A percentile compares a stretch with the other conserved stretches of the same genome.
phyloP scores from a whole-genome alignment of 2,329 filamentous ascomycete genomes.

The Trichoderma sp. region DNA sequence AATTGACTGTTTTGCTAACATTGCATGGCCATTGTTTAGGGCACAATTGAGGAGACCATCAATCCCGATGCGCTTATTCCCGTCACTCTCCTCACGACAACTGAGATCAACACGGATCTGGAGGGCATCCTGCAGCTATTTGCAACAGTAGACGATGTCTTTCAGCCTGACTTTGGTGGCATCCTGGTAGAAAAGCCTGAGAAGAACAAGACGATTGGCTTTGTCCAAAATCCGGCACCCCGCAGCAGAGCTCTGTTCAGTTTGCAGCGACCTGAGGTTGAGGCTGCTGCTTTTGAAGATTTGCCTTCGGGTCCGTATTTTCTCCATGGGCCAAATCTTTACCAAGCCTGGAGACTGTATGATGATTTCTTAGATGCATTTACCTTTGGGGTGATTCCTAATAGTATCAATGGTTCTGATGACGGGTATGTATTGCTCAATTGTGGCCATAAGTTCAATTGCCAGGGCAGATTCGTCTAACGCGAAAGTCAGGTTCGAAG shows the following conservation, averaged over 20 bases:
- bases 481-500: constrained; percentile 30
- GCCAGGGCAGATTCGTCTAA: not conserved
- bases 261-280: constrained; percentile 20
- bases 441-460: too few relatives aligned
- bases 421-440: constrained; percentile 26
- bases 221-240: not conserved
- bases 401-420: constrained; percentile 27
- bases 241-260: constrained; percentile 24
- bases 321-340: constrained; percentile 39
- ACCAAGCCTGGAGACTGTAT: constrained; percentile 43
- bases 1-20: not conserved
- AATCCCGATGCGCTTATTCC: constrained; percentile 41
- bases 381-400: constrained; percentile 37
- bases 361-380: constrained; percentile 39
- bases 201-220: constrained; percentile 19
- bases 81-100: constrained; percentile 39
- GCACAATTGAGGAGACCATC: constrained; percentile 41
- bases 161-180: constrained; percentile 37
- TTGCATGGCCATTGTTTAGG: constrained; percentile 27
- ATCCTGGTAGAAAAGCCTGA: constrained; percentile 40
- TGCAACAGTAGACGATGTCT: constrained; percentile 39
- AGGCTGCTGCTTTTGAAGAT: constrained; percentile 24
- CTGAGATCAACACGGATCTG: constrained; percentile 38
- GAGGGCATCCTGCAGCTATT: constrained; percentile 35
- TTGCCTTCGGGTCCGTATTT: constrained; percentile 43